Base-by-base conservation (phyloP, 805 yeast species). In the Priceomyces fermenticarens region DNA sequence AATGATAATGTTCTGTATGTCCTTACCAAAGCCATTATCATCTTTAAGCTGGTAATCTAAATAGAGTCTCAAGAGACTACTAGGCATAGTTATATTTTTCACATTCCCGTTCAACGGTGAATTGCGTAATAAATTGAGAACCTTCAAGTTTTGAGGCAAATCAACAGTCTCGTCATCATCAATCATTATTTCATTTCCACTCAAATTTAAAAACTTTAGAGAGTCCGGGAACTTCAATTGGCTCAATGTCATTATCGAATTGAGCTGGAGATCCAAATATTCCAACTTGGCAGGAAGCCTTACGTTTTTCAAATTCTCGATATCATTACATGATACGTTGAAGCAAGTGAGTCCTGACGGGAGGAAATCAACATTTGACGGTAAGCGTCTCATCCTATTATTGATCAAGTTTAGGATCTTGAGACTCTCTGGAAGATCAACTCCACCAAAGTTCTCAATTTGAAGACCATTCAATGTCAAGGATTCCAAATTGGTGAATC, bases 101-200 rank as follows among this genome's bases (percentile, higher is more conserved):
- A 49, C 38, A 17, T 46, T 45, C 11, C 41, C 42, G 17, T 44
- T 38, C 30, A 42, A 38, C 3, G 30, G 25, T 35, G 51, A 49
- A 33, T 51, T 51, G 23, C 42, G 47, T 5, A 51, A 35, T 11
- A 51, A 42, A 32, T 45, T 49, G 28, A 51, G 40, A 13, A 40
- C 40, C 32, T 43, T 35, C 11, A 51, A 39, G 13, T 40, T 32
- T 8, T 37, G 35, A 15, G 54, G 53, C n/a, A 51, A 42, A 10
- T 33, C 30, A 10, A 51, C 34, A 12, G 31, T 16, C 31, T 47
- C 51, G 30, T 39, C 46, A 23, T 46, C 49, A 33, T 45, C 45
- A 33, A 49, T 40, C 30, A 30, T 37, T 15, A 51, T 48, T 26
- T 51, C 46, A 35, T 51, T 51, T 15, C 53, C 50, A 33, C 49